These are phyloP conservation scores for Lichenothelia convexa DNA, from an alignment of 495 filamentous ascomycete species.

Conservation along the genomic window DNA sequence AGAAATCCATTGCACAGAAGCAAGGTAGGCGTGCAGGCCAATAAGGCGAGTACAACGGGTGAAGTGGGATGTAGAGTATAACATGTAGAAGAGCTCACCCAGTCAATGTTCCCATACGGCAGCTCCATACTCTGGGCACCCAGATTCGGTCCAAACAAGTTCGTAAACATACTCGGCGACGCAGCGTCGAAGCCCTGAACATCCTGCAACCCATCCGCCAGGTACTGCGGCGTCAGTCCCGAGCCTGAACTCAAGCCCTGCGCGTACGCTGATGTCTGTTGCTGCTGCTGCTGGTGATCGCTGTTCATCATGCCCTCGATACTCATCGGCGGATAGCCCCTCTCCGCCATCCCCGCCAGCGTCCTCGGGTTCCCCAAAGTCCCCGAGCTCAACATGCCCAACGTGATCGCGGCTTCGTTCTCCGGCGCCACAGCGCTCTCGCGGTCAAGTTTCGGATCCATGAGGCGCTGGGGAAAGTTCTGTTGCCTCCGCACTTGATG, in stretches of 20 bases:
- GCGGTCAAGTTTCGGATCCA: constrained; percentile 19
- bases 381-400: constrained; percentile 58
- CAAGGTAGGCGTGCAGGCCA: too few species aligned
- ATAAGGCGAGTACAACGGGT: too few species aligned
- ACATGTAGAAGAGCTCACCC: too few species aligned
- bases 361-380: constrained; percentile 39
- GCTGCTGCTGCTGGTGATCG: too few species aligned
- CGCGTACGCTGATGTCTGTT: too few species aligned
- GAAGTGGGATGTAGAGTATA: too few species aligned
- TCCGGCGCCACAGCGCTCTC: constrained; percentile 28
- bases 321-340: constrained; percentile 10
- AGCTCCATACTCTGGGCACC: constrained; percentile 35
- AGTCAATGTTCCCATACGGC: constrained; percentile 49
- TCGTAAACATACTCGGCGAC: constrained; percentile 13
- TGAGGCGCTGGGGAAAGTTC: constrained; percentile 16
- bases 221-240: constrained; percentile 12
- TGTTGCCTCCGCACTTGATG: constrained; percentile 15
- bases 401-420: constrained; percentile 62
- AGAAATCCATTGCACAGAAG: too few species aligned
- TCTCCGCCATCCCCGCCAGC: background rate
- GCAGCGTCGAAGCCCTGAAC: constrained; percentile 17
- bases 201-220: constrained; percentile 3
- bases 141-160: constrained; percentile 31
- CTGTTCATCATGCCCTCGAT: constrained; percentile 35
- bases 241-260: too few species aligned